Conservation (phyloP, 306 rosid genomes). For the Lathyrus oleraceus region DNA sequence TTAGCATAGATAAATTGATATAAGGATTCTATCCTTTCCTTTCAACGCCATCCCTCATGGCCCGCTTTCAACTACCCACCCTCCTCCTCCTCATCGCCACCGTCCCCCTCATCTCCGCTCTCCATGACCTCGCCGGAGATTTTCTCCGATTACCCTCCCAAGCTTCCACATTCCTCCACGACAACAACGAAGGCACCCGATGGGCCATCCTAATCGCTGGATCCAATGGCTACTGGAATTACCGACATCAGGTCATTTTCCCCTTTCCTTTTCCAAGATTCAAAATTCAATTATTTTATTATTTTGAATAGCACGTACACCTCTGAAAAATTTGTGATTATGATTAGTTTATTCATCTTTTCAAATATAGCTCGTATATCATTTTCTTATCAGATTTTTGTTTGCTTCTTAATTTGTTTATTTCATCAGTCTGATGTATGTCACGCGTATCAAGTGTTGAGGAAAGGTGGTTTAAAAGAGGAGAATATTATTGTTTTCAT, state of each 20-base stretch:
- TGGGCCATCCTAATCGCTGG: constrained; percentile 97
- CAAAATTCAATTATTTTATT: background rate
- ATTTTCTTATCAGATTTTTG: background rate
- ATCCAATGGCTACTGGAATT: constrained; percentile 96
- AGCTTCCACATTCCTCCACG: constrained; percentile 57
- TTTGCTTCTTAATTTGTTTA: background rate
- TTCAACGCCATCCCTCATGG: constrained; percentile 33
- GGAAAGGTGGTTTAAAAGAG: constrained; percentile 80
- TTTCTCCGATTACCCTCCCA: constrained; percentile 77
- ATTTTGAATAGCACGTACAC: too few species aligned
- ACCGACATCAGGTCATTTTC: constrained; percentile 76
- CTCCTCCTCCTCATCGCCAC: constrained; percentile 35
- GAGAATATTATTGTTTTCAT: constrained; percentile 91
- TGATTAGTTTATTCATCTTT: too few species aligned
- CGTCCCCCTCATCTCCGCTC: constrained; percentile 30
- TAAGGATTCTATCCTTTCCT: too few species aligned
- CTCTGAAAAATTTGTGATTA: too few species aligned
- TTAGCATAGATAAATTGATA: too few species aligned
- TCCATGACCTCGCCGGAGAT: constrained; percentile 50
- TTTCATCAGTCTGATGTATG: constrained; percentile 76
- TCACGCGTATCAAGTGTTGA: constrained; percentile 94
- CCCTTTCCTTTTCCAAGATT: background rate
- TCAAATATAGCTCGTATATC: background rate
- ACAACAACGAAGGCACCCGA: constrained; percentile 51
- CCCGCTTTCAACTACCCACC: constrained; percentile 27